Evolutionary conservation across 1,284 basidiomycete species (phyloP), one percentile per base, ranked within the genome.

Genomic region (Irpex sp.): DNA sequence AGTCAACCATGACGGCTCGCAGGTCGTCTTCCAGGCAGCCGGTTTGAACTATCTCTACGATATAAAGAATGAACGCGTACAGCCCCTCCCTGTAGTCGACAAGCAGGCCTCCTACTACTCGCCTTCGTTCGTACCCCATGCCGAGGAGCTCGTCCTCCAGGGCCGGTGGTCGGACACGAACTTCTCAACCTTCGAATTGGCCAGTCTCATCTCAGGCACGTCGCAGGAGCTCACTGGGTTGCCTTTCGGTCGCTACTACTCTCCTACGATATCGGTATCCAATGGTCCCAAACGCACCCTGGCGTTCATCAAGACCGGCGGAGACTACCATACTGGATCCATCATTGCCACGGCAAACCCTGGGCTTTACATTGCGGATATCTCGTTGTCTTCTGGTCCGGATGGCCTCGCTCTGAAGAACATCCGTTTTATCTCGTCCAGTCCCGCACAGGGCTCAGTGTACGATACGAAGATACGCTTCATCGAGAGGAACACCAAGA

Each of bases 131-230:
- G 82, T 91, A 36, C 80, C 80, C 44, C 73, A 76, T 11, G 60
- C 65, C 1, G 75, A 74, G 5, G 72, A 85, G 58, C 71, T 87
- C 9, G 74, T 89, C 19, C 69, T 91, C 11, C 88, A 90, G 57
- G 82, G 83, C 6, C 82, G 85, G 17, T 91, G 89, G 88, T 89
- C 88, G 0, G 81, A 90, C 68, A 76, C 76, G 2, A 72, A 80
- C 63, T 88, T 89, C 71, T 84, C 86, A 1, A 79, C 82, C 5
- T 82, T 91, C 66, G 89, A 91, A 73, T 66, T 91, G 37, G 84
- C 86, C 3, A 78, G 89, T 69, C 62, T 88, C 5, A 71, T 72
- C 6, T 76, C 80, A 2, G 79, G 77, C 2, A 68, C 70, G 4
- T 80, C 79, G 0, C 80, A 82, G 68, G 81, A 85, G 62, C 63